Conservation (phyloP, 352 stramenopile species). For the Phytopythium boreale region DNA sequence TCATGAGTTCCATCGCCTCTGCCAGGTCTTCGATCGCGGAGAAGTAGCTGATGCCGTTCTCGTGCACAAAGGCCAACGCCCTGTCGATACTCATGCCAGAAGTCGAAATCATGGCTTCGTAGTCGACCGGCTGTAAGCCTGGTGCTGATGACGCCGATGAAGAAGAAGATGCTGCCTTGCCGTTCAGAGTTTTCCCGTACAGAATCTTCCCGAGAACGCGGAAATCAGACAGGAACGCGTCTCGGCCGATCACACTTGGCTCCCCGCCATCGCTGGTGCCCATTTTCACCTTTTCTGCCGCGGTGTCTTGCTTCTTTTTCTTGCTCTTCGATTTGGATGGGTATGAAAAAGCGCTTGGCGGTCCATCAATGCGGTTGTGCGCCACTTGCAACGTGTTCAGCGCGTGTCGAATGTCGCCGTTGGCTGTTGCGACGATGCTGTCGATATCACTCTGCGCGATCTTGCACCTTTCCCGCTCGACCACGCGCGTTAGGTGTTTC, state of each 20-base stretch:
- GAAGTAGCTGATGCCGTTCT: slow-evolving; percentile 73
- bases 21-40: slow-evolving; percentile 69
- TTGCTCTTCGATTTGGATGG: slow-evolving; percentile 7
- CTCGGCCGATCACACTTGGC: slow-evolving; percentile 24
- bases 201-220: slow-evolving; percentile 78
- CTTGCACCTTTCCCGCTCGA: slow-evolving; percentile 27
- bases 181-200: slow-evolving; percentile 51
- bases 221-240: slow-evolving; percentile 80
- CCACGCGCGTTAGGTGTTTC: slow-evolving; percentile 51
- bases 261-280: not conserved
- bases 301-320: not conserved
- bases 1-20: slow-evolving; percentile 65
- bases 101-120: slow-evolving; percentile 51
- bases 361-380: slow-evolving; percentile 11
- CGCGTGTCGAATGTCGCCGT: slow-evolving; percentile 77
- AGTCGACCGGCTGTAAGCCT: slow-evolving; percentile 16
- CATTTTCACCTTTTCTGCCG: not conserved
- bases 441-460: slow-evolving; percentile 30
- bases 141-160: not conserved
- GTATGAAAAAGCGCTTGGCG: not conserved
- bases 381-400: slow-evolving; percentile 74
- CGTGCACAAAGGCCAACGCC: slow-evolving; percentile 63
- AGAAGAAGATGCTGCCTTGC: slow-evolving; percentile 9
- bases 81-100: slow-evolving; percentile 55
- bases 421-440: slow-evolving; percentile 53